Evolutionary conservation across 2,329 filamentous ascomycete species (phyloP).

Genomic region (Ascochyta viciae-villosae): DNA sequence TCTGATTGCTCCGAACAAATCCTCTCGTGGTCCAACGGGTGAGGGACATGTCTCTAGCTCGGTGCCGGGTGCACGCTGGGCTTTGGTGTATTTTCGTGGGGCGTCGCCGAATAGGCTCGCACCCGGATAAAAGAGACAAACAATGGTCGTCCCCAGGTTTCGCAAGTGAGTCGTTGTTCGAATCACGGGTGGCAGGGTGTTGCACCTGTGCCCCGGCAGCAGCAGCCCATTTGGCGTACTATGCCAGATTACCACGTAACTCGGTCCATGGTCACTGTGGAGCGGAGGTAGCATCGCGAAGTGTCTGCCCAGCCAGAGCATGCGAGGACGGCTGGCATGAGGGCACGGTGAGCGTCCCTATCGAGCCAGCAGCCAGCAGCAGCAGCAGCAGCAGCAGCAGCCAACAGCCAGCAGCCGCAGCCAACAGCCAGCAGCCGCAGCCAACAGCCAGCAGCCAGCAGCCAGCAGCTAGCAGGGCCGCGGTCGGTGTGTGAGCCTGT

Average conservation of each 20-base stretch:
- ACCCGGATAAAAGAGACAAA: constrained; percentile 46
- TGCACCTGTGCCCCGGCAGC: constrained; percentile 37
- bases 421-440: not conserved
- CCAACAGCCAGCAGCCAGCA: not conserved
- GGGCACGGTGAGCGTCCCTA: constrained; percentile 24
- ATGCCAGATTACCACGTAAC: constrained; percentile 43
- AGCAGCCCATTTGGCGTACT: constrained; percentile 40
- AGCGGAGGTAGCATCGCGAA: constrained; percentile 34
- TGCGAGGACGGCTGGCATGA: constrained; percentile 30
- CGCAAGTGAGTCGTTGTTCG: constrained; percentile 35
- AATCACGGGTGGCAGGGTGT: constrained; percentile 26
- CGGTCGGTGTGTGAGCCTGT: constrained; percentile 17
- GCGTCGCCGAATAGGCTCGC: constrained; percentile 40
- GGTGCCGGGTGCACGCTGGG: constrained; percentile 16
- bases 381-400: not conserved
- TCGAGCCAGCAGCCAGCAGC: constrained; percentile 12
- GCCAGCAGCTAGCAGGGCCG: constrained; percentile 4
- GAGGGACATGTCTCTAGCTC: constrained; percentile 21
- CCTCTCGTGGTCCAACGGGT: constrained; percentile 29
- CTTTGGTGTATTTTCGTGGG: constrained; percentile 38
- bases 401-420: not conserved
- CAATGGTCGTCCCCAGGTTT: constrained; percentile 37
- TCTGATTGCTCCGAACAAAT: constrained; percentile 22
- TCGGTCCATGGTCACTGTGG: constrained; percentile 29
- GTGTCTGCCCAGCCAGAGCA: constrained; percentile 19